Percentiles rank a stretch among this genome's conserved stretches.
Conservation (phyloP, 2,329 filamentous ascomycete species). For the Xylaria sp. region DNA sequence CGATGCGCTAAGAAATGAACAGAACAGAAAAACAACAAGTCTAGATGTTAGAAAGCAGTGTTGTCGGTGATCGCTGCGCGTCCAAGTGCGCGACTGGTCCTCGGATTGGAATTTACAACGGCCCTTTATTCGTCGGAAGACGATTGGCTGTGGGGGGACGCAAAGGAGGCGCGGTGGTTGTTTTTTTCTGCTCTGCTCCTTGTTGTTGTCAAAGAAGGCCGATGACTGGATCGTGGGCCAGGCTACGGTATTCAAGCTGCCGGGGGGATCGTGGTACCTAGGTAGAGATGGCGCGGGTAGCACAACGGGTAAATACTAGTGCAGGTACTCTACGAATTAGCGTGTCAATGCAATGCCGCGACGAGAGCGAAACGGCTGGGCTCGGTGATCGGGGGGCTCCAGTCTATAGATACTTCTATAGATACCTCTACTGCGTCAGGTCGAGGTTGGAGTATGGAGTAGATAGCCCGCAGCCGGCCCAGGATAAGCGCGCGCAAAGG, state of each 20-base stretch:
- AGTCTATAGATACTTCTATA: too few species aligned
- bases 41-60: neutral
- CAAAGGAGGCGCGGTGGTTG: slow-evolving; percentile 15
- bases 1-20: slow-evolving; percentile 3
- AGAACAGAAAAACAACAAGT: neutral
- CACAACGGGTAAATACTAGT: slow-evolving; percentile 1
- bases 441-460: neutral
- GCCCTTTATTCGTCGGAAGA: slow-evolving; percentile 1
- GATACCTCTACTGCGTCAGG: too few species aligned
- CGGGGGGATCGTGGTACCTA: neutral
- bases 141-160: slow-evolving; percentile 17
- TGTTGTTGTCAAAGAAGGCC: slow-evolving; percentile 2
- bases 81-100: slow-evolving; percentile 23
- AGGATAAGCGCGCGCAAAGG: slow-evolving; percentile 19
- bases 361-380: neutral
- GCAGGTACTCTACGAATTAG: slow-evolving; percentile 8
- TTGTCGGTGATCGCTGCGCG: slow-evolving; percentile 6
- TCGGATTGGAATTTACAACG: neutral
- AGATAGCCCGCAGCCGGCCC: neutral
- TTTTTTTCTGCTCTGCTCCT: neutral
- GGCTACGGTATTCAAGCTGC: neutral
- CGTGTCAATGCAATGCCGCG: slow-evolving; percentile 6
- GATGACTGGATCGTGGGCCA: neutral
- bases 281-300: neutral
- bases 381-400: neutral